phyloP scores from a whole-genome alignment of 306 rosid species.

The Trifolium subterraneum region DNA sequence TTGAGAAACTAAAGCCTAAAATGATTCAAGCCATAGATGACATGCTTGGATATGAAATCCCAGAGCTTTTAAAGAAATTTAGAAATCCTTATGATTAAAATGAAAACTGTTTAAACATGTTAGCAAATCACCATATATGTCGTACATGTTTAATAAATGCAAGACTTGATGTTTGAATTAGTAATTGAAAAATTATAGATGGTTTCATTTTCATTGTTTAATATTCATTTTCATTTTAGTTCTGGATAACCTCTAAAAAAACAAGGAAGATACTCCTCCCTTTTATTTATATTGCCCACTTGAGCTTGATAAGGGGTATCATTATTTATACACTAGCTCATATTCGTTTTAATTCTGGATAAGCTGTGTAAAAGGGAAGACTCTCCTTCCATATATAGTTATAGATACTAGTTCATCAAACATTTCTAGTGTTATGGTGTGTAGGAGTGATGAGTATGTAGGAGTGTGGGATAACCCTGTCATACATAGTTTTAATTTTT shows the following conservation, averaged over 20 bases:
- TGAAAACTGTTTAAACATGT: not conserved
- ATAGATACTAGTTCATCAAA: too few species aligned
- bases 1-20: conserved; percentile 87
- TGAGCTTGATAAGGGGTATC: too few species aligned
- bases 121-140: not conserved
- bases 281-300: too few species aligned
- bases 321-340: too few species aligned
- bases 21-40: conserved; percentile 89
- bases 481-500: too few species aligned
- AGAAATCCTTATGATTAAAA: conserved; percentile 79
- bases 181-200: not conserved
- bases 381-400: too few species aligned
- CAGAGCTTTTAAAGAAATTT: conserved; percentile 83
- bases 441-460: too few species aligned
- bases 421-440: too few species aligned
- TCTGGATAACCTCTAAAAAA: too few species aligned
- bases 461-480: too few species aligned
- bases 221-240: not conserved
- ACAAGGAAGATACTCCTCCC: not conserved
- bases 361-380: too few species aligned
- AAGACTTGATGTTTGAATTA: conserved; percentile 13
- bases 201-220: conserved; percentile 19
- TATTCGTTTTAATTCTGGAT: too few species aligned
- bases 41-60: conserved; percentile 95
- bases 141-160: not conserved